Evolutionary conservation across 139 green algal genomes (phyloP), one percentile per base, ranked within the genome.

Genomic region (Chlamydomonas applanata): DNA sequence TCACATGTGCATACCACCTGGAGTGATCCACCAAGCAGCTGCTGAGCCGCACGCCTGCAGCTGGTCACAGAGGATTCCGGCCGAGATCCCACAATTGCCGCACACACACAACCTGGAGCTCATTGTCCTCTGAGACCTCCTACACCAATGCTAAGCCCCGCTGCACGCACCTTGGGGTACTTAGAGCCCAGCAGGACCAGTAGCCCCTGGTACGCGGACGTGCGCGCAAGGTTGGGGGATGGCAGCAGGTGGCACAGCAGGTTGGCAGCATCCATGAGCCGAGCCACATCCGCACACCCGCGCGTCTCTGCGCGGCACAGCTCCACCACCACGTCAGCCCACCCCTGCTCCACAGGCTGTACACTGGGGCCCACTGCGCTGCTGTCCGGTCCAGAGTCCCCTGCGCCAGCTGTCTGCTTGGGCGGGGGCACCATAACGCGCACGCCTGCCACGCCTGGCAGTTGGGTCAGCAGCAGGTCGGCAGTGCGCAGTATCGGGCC

Each of bases 281-380:
- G 79, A 0, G 74, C 44, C 13, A 96, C 82, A 46, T 97, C 93
- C 24, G 29, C 68, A 78, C 89, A 94, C 20, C 76, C 77, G 0
- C 77, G 74, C 7, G 86, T 76, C 71, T 92, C 88, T 5, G 66
- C 69, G 9, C 76, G 74, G 25, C 82, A 63, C 60, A 84, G 35
- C 46, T 84, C 70, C 69, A 97, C 72, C 36, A 91, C 27, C 45
- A 63, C 46, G 4, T 49, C 73, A n/a, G 80, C 62, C 54, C 83
- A 85, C 1, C 32, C 25, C 32, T 35, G 3, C 52, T 63, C 61
- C 33, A 63, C 30, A 67, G 64, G 3, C 27, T 34, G 64, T 20
- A 35, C n/a, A n/a, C 25, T 45, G 67, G n/a, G 29, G 27, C 4
- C 14, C 64, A 53, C 29, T 46, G n/a, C 40, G 72, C 5, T 56